phyloP scores from a whole-genome alignment of 257 asterid genomes.

The Solanum medicagineum region DNA sequence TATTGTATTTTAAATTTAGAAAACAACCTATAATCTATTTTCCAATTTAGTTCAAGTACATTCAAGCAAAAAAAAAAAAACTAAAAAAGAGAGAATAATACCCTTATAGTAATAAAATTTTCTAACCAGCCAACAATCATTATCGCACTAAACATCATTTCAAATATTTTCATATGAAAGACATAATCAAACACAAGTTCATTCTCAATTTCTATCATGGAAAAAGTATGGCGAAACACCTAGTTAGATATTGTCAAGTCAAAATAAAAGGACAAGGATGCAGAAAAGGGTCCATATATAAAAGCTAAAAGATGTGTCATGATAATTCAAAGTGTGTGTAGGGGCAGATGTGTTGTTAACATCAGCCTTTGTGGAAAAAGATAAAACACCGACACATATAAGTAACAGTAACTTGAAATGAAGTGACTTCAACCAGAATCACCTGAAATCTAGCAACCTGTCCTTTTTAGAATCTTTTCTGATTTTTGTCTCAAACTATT shows the following conservation, averaged over 20 bases:
- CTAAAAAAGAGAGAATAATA: neutral
- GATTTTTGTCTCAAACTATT: neutral
- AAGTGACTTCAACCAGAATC: neutral
- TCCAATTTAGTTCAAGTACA: neutral
- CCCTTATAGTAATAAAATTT: neutral
- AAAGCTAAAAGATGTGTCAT: neutral
- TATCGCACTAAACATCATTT: too few species aligned
- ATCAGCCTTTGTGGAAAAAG: neutral
- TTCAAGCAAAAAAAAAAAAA: neutral
- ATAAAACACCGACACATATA: neutral
- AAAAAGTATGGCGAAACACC: neutral
- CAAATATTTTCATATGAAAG: too few species aligned
- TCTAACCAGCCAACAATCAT: too few species aligned
- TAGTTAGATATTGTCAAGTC: neutral
- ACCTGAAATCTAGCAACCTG: neutral
- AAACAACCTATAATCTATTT: neutral
- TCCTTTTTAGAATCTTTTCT: neutral
- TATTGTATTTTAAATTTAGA: neutral
- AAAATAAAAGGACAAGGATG: neutral
- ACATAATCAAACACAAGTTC: too few species aligned
- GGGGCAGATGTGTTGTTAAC: neutral
- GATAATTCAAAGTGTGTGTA: neutral
- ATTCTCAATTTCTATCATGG: neutral
- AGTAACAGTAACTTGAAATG: neutral
- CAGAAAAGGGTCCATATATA: neutral